Conservation (phyloP, 768 basidiomycete species). For the Lentinus tigrinus region DNA sequence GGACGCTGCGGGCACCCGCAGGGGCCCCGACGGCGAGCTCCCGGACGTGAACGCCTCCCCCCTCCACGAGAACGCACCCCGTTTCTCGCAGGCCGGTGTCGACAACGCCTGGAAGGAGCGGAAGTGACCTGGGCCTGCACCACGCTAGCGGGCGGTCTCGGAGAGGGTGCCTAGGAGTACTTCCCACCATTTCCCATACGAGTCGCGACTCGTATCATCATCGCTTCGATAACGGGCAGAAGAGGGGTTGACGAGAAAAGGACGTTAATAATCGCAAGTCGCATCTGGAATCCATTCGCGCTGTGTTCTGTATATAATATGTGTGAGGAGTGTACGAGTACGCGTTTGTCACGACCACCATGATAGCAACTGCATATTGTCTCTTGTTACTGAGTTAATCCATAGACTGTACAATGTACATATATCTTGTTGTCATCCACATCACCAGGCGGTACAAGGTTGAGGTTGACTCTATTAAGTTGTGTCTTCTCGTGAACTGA, state of each 20-base stretch:
- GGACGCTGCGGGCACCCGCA: constrained; percentile 39
- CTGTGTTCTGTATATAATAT: constrained; percentile 13
- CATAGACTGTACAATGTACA: constrained; percentile 23
- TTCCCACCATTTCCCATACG: background rate
- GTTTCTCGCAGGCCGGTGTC: constrained; percentile 46
- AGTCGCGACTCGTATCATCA: background rate
- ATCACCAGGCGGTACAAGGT: background rate
- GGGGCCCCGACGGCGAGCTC: constrained; percentile 35
- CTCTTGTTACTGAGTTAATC: background rate
- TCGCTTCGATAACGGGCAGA: background rate
- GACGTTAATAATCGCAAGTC: constrained; percentile 17
- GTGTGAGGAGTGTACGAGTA: constrained; percentile 5
- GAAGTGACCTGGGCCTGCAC: constrained; percentile 26
- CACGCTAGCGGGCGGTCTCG: no score
- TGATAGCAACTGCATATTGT: background rate
- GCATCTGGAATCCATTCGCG: constrained; percentile 4
- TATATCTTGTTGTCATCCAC: background rate
- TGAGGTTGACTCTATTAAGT: background rate
- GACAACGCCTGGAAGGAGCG: constrained; percentile 49
- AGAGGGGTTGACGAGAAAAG: constrained; percentile 1
- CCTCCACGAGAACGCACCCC: constrained; percentile 41
- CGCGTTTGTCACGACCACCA: constrained; percentile 9
- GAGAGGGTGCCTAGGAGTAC: background rate
- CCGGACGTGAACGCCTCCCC: constrained; percentile 48
- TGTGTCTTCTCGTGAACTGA: no score